Base-by-base conservation (phyloP, 306 rosid genomes). In the Mimosa bimucronata region DNA sequence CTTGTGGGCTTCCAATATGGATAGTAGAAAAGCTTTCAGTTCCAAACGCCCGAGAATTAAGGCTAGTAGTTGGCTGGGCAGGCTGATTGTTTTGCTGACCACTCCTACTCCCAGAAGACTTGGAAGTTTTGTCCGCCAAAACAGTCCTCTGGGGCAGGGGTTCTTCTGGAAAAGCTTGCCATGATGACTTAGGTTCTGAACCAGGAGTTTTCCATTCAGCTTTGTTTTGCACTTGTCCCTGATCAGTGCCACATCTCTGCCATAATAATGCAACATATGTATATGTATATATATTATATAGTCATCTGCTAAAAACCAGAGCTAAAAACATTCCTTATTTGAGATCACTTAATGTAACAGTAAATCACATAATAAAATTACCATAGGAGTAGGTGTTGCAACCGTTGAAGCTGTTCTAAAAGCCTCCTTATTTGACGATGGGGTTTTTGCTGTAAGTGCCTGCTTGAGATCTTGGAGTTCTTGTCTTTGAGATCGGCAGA, bases 401-500 rank as follows among this genome's bases (percentile, higher is more conserved):
- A 55, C 30, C 30, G 80, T 88, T 26, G 92, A 77, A 15, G 89
- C 76, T 62, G 77, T 76, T 84, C 84, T 86, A 6, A 70, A 26
- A 70, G 85, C 87, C 72, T 87, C 91, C 88, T 75, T 88, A 74
- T 34, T 82, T 26, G 97, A 91, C 18, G 38, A 61, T 13, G 97
- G 90, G 80, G 84, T 86, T 82, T 79, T 87, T 46, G 92, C 88
- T 40, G 94, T 88, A 57, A 92, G 89, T 76, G 87, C 86, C 83
- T 88, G 97, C 90, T 90, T 94, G 80, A 94, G 97, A 65, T 91
- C 98, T 87, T 92, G 97, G 45, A 94, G 77, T 84, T 94, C 97
- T 83, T 90, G 98, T 87, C 98, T 88, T 45, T 94, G 98, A 8
- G 98, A 92, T 72, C 98, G 88, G 72, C 98, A 94, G 71, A 94